phyloP scores from a whole-genome alignment of 2,329 filamentous ascomycete genomes.

The Clonostachys byssicola region DNA sequence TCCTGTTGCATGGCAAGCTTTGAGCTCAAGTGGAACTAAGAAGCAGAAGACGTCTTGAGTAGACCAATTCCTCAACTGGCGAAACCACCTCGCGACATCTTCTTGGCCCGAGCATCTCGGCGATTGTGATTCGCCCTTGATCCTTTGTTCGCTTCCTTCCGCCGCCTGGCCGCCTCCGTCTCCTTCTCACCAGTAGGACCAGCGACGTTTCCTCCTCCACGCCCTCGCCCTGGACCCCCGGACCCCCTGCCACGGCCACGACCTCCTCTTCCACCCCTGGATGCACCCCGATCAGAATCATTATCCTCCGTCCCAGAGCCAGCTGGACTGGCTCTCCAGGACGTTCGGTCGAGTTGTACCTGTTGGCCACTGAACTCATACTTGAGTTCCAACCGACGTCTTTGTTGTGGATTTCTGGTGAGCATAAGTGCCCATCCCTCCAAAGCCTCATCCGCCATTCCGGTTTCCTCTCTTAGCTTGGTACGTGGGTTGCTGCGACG shows the following conservation, averaged over 20 bases:
- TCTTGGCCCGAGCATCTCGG: constrained; percentile 63
- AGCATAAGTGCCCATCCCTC: constrained; percentile 95
- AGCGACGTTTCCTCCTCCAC: constrained; percentile 56
- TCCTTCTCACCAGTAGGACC: constrained; percentile 64
- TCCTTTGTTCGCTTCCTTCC: constrained; percentile 79
- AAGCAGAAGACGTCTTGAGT: too few species aligned
- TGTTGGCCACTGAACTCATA: constrained; percentile 67
- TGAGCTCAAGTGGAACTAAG: too few species aligned
- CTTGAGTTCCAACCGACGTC: constrained; percentile 66
- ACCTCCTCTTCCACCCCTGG: constrained; percentile 37
- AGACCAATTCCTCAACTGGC: constrained; percentile 14
- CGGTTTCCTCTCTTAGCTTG: constrained; percentile 69
- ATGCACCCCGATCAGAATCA: constrained; percentile 37
- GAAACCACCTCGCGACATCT: constrained; percentile 53
- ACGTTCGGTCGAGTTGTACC: constrained; percentile 56
- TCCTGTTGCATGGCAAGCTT: too few species aligned
- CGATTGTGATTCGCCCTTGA: constrained; percentile 84
- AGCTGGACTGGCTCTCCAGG: constrained; percentile 54
- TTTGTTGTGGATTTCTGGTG: constrained; percentile 62
- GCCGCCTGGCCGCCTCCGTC: constrained; percentile 66
- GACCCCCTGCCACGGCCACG: constrained; percentile 40
- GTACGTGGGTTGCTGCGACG: constrained; percentile 59
- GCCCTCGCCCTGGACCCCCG: constrained; percentile 41
- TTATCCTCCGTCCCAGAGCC: constrained; percentile 55
- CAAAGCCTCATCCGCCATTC: constrained; percentile 89